These are phyloP conservation scores for Eruca vesicaria DNA, from an alignment of 441 rosid species.

Conservation along the genomic window DNA sequence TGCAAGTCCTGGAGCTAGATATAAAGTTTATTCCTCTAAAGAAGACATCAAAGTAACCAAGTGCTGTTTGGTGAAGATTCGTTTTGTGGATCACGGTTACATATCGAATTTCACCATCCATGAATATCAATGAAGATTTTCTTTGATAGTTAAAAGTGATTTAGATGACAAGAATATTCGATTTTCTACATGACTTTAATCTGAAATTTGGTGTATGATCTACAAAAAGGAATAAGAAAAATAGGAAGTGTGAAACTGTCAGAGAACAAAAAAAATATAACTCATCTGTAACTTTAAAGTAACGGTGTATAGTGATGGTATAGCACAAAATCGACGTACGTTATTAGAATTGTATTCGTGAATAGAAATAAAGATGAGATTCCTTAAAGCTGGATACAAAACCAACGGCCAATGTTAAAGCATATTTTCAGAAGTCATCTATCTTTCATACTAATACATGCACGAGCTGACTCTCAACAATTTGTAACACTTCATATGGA, in stretches of 20 bases:
- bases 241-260: conserved; percentile 10
- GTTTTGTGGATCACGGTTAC: background rate
- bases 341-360: conserved; percentile 28
- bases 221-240: background rate
- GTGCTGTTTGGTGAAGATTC: conserved; percentile 5
- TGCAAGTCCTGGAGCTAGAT: background rate
- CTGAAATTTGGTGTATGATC: background rate
- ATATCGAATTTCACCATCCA: background rate
- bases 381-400: conserved; percentile 24
- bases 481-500: background rate
- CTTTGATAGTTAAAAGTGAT: background rate
- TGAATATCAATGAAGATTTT: background rate
- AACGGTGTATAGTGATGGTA: conserved; percentile 29
- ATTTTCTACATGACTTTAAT: background rate
- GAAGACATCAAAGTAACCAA: background rate
- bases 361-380: conserved; percentile 36
- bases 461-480: background rate
- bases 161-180: background rate
- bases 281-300: conserved; percentile 27
- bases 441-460: background rate
- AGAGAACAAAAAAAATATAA: conserved; percentile 10
- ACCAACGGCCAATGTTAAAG: conserved; percentile 30
- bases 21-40: conserved; percentile 15
- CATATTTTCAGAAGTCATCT: conserved; percentile 12
- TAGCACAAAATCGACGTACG: conserved; percentile 26